A percentile compares a stretch with the other conserved stretches of the same genome.
Evolutionary conservation across 202 grass and related monocot genomes (phyloP).

Genomic region (Schoenoplectus tabernaemontani): DNA sequence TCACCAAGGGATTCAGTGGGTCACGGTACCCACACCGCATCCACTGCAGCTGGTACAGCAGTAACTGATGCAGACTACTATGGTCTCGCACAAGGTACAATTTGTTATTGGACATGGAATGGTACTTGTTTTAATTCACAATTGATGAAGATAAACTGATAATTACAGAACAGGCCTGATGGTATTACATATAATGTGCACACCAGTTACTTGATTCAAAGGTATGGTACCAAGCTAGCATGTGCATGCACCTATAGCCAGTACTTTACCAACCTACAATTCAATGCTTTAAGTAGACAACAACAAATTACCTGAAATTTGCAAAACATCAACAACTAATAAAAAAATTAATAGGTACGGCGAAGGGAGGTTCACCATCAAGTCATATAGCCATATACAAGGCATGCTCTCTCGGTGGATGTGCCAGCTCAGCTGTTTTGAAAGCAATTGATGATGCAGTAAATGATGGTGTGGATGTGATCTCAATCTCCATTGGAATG

Average conservation of each 20-base stretch:
- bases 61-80: slow-evolving; percentile 57
- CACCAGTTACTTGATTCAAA: not conserved
- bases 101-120: not conserved
- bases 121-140: not conserved
- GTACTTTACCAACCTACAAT: not conserved
- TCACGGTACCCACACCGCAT: slow-evolving; percentile 82
- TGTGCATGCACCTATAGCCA: not conserved
- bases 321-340: not conserved
- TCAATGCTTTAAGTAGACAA: not conserved
- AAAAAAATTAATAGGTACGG: slow-evolving; percentile 24
- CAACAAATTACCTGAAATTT: not conserved
- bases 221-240: not conserved
- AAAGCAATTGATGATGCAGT: slow-evolving; percentile 91
- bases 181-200: not conserved
- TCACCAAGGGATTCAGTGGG: slow-evolving; percentile 64
- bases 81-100: slow-evolving; percentile 47
- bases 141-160: not conserved
- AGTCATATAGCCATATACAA: slow-evolving; percentile 67
- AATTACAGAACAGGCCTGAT: not conserved
- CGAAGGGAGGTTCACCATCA: slow-evolving; percentile 61
- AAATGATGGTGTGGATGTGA: slow-evolving; percentile 68
- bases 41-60: slow-evolving; percentile 57
- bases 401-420: slow-evolving; percentile 78
- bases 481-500: slow-evolving; percentile 87
- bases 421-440: slow-evolving; percentile 49